A percentile compares a stretch with the other conserved stretches of the same genome.
Evolutionary conservation across 345 rosid species (phyloP).

Genomic region (Citrus sp.): DNA sequence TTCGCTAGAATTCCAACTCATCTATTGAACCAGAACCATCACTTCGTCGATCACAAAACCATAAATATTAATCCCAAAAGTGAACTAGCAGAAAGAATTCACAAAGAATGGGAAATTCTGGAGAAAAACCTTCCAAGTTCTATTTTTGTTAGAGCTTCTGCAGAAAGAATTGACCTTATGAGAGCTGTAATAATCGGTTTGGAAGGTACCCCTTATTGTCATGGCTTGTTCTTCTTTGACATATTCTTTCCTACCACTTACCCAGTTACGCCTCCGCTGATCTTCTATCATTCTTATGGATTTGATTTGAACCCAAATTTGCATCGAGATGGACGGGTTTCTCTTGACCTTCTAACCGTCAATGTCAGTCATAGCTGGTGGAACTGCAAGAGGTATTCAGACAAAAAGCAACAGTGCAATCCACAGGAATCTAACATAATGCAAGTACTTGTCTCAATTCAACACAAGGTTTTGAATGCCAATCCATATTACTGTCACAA

Average conservation of each 20-base stretch:
- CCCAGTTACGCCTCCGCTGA: background rate
- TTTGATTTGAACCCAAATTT: background rate
- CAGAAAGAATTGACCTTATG: conserved; percentile 5
- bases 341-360: background rate
- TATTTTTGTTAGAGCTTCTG: background rate
- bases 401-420: background rate
- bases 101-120: background rate
- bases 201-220: conserved; percentile 16
- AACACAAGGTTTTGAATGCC: background rate
- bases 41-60: background rate
- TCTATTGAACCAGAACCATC: conserved; percentile 1
- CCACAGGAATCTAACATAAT: background rate
- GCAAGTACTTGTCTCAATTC: conserved; percentile 11
- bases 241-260: background rate
- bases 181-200: conserved; percentile 8
- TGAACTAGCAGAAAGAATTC: background rate
- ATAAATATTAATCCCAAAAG: background rate
- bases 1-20: background rate
- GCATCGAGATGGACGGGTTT: background rate
- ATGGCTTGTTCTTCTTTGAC: conserved; percentile 17
- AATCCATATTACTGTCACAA: background rate
- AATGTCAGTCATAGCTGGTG: background rate
- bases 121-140: conserved; percentile 4
- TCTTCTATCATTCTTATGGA: background rate
- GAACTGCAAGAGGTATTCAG: background rate